Conservation (phyloP, 192 early-diverging fungal species). For the Fimicolochytrium jonesii region DNA sequence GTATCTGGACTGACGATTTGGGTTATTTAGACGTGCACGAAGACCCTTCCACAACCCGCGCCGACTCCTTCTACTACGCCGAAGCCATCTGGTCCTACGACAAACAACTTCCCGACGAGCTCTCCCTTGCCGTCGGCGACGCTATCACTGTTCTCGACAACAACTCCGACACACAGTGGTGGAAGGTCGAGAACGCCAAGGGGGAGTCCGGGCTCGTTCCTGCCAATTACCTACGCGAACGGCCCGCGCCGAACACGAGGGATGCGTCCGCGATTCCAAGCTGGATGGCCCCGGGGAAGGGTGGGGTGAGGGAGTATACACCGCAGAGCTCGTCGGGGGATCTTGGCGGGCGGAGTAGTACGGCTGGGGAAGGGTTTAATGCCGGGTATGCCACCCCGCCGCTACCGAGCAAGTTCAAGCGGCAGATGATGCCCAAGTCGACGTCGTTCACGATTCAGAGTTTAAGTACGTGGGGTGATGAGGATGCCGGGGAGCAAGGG, state of each 20-base stretch:
- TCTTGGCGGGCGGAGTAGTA: no score
- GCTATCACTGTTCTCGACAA: slow-evolving; percentile 39
- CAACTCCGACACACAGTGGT: slow-evolving; percentile 42
- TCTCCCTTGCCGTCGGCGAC: slow-evolving; percentile 32
- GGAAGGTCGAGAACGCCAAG: slow-evolving; percentile 31
- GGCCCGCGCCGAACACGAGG: not conserved
- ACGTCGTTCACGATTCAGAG: slow-evolving; percentile 7
- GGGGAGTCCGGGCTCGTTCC: slow-evolving; percentile 47
- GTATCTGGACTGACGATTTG: no score
- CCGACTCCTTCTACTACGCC: slow-evolving; percentile 22
- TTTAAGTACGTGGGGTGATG: not conserved
- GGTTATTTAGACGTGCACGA: no score
- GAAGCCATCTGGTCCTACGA: slow-evolving; percentile 41
- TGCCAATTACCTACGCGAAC: slow-evolving; percentile 33
- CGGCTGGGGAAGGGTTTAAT: slow-evolving; percentile 1
- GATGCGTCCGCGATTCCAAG: not conserved
- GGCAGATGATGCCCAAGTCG: slow-evolving; percentile 1
- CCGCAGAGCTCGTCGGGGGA: not conserved
- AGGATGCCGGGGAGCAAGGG: not conserved
- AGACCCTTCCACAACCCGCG: no score
- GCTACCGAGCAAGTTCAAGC: slow-evolving; percentile 4
- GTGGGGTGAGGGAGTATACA: not conserved
- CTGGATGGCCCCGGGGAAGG: not conserved
- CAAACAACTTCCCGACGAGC: slow-evolving; percentile 38
- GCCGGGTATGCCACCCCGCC: slow-evolving; percentile 11